These are phyloP conservation scores for Cenchrus purpureus DNA, from an alignment of 176 grass and related monocot species.

Conservation along the genomic window DNA sequence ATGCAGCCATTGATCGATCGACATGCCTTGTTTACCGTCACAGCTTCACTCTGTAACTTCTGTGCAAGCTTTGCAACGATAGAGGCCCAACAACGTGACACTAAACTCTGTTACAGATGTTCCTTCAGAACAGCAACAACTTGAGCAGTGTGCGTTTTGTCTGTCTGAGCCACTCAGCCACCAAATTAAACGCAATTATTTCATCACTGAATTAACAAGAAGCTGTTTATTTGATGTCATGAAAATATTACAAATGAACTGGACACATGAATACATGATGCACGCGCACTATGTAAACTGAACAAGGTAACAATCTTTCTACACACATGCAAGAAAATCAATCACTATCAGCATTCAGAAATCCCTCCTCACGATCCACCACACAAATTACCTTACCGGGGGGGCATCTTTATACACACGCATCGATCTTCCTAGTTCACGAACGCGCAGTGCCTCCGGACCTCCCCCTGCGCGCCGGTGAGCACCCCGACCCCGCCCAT, in stretches of 20 bases:
- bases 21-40: not conserved
- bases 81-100: not conserved
- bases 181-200: not conserved
- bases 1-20: not conserved
- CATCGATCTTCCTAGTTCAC: conserved; percentile 43
- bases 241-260: conserved; percentile 3
- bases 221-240: conserved; percentile 9
- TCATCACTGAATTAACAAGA: conserved; percentile 12
- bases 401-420: not conserved
- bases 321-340: not conserved
- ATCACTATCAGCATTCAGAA: not conserved
- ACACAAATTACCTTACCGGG: not conserved
- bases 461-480: conserved; percentile 71
- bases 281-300: not conserved
- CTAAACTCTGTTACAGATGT: not conserved
- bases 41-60: not conserved
- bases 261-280: not conserved
- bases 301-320: not conserved
- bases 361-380: not conserved
- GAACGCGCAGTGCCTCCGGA: conserved; percentile 65
- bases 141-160: not conserved
- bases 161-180: not conserved
- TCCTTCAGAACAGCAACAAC: not conserved
- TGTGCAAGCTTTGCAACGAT: not conserved
- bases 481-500: conserved; percentile 71